Evolutionary conservation across 768 basidiomycete genomes (phyloP).

Genomic region (Russula foetens): DNA sequence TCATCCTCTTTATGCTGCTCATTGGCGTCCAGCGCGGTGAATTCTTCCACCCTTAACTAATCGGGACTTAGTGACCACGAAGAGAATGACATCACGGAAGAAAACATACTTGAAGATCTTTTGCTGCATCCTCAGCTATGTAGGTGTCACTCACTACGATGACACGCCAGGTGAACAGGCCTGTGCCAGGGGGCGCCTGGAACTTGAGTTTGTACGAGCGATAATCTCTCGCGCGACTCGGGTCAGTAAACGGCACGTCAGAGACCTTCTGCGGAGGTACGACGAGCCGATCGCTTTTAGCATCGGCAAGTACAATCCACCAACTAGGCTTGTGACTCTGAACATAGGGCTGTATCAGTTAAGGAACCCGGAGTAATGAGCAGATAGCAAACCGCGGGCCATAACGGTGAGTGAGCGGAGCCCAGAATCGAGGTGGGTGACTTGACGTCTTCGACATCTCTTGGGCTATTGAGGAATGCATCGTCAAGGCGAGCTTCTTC

Average conservation of each 20-base stretch:
- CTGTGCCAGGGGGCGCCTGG: constrained; percentile 83
- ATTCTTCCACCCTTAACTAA: constrained; percentile 80
- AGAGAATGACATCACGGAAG: not conserved
- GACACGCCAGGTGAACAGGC: constrained; percentile 83
- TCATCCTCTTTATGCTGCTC: constrained; percentile 75
- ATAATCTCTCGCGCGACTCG: constrained; percentile 46
- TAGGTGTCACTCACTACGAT: constrained; percentile 84
- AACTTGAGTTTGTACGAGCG: constrained; percentile 88
- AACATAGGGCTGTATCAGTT: not conserved
- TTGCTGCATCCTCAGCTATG: constrained; percentile 68
- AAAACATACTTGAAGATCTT: constrained; percentile 60
- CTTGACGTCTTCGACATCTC: constrained; percentile 53
- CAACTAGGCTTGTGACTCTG: constrained; percentile 85
- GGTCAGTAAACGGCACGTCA: constrained; percentile 63
- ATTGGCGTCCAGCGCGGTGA: constrained; percentile 45
- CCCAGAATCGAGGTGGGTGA: constrained; percentile 36
- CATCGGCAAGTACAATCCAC: constrained; percentile 88
- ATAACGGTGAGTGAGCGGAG: constrained; percentile 86
- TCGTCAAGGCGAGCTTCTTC: constrained; percentile 46
- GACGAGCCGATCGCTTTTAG: constrained; percentile 75
- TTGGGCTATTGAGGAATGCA: constrained; percentile 55
- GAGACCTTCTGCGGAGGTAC: constrained; percentile 79
- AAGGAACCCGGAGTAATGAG: not conserved
- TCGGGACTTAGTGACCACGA: not conserved
- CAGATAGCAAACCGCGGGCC: constrained; percentile 64